These are phyloP conservation scores for Amanita rubescens DNA, from an alignment of 768 basidiomycete species.

Conservation along the genomic window DNA sequence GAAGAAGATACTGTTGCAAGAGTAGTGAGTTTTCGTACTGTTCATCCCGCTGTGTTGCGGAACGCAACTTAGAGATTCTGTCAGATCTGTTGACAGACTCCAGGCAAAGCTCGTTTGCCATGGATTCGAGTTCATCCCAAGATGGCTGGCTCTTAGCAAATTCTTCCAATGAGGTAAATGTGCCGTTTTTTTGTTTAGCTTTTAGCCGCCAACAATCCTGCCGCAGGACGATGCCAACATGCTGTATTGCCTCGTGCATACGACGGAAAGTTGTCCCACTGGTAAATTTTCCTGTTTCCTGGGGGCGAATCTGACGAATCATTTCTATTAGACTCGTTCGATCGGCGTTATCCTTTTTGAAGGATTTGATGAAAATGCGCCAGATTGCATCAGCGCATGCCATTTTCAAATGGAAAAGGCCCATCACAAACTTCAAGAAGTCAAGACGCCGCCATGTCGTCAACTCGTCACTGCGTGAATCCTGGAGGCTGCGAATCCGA, in stretches of 20 bases:
- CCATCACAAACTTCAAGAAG: conserved; percentile 24
- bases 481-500: conserved; percentile 16
- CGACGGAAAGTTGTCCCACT: conserved; percentile 26
- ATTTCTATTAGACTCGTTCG: conserved; percentile 16
- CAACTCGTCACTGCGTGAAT: conserved; percentile 17
- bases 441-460: conserved; percentile 24
- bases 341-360: conserved; percentile 8
- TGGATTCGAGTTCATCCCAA: conserved; percentile 15
- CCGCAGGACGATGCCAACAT: conserved; percentile 18
- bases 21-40: conserved; percentile 27
- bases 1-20: conserved; percentile 24
- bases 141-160: conserved; percentile 25
- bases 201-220: conserved; percentile 25
- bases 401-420: conserved; percentile 29
- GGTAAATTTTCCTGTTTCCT: conserved; percentile 24
- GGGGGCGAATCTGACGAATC: conserved; percentile 18
- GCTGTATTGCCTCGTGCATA: conserved; percentile 29
- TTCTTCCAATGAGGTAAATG: conserved; percentile 15
- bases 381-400: conserved; percentile 25
- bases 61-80: no score
- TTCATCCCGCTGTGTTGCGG: conserved; percentile 18
- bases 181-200: conserved; percentile 1
- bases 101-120: conserved; percentile 18
- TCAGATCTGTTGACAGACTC: conserved; percentile 10
- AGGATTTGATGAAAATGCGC: conserved; percentile 17